These are phyloP conservation scores for Quercus agrifolia DNA, from an alignment of 306 rosid species.

Conservation along the genomic window DNA sequence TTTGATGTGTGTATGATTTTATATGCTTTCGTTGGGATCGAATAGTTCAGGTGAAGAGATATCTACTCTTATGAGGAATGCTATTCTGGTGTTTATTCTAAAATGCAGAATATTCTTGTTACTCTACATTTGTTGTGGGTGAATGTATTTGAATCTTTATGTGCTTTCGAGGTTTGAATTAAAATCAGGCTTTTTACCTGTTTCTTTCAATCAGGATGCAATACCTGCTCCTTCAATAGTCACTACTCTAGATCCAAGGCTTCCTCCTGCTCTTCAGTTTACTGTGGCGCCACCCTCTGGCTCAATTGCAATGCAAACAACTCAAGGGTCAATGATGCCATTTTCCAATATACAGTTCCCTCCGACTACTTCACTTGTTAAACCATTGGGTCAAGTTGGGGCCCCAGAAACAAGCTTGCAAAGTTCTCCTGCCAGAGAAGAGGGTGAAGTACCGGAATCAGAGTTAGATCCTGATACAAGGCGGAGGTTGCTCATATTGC, in stretches of 20 bases:
- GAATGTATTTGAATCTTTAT: background rate
- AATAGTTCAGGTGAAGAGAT: background rate
- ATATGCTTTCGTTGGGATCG: background rate
- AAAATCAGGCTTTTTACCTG: conserved; percentile 8
- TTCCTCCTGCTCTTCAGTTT: conserved; percentile 47
- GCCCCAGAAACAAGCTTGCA: conserved; percentile 73
- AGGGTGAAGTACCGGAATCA: conserved; percentile 99
- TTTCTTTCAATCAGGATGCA: conserved; percentile 55
- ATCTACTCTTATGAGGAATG: background rate
- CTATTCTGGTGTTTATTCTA: background rate
- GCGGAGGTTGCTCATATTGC: conserved; percentile 97
- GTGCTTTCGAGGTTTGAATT: background rate
- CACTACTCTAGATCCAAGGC: conserved; percentile 60
- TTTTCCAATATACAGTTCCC: conserved; percentile 56
- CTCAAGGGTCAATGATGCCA: conserved; percentile 51
- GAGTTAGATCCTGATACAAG: conserved; percentile 98
- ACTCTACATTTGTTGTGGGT: background rate
- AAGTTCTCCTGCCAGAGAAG: conserved; percentile 96
- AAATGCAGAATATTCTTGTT: conserved; percentile 4
- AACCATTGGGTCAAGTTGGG: conserved; percentile 56
- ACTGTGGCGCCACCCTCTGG: conserved; percentile 58
- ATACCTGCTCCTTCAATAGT: conserved; percentile 44
- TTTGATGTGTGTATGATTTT: conserved; percentile 9
- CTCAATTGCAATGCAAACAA: conserved; percentile 47
- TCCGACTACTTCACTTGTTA: conserved; percentile 46